Conservation (phyloP, 2,329 filamentous ascomycete species). For the Lachnellula occidentalis region DNA sequence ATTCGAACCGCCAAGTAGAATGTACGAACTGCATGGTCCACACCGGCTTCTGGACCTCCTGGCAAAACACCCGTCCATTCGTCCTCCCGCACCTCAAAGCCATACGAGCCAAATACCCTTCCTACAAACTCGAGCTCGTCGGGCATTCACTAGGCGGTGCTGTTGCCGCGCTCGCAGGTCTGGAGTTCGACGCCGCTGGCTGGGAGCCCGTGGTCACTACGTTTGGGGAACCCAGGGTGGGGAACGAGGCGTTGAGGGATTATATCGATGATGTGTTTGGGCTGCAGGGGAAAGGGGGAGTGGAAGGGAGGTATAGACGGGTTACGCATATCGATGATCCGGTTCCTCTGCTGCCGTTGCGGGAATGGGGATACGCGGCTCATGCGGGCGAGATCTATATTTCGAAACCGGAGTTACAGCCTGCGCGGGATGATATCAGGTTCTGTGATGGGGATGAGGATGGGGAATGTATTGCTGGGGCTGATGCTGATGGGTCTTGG, state of each 20-base stretch:
- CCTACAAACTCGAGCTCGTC: constrained; percentile 70
- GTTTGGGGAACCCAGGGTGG: constrained; percentile 78
- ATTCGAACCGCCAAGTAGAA: constrained; percentile 16
- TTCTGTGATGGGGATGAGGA: constrained; percentile 61
- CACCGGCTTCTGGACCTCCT: constrained; percentile 80
- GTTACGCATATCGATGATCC: constrained; percentile 83
- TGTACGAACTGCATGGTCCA: constrained; percentile 92
- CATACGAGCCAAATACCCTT: constrained; percentile 56
- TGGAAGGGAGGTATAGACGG: constrained; percentile 52
- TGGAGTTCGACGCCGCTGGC: constrained; percentile 72
- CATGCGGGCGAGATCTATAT: constrained; percentile 89
- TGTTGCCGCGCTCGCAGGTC: constrained; percentile 77
- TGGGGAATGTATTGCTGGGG: constrained; percentile 58
- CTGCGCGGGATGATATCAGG: constrained; percentile 58
- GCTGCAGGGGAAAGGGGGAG: not conserved
- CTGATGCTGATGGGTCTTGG: constrained; percentile 15
- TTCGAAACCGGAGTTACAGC: constrained; percentile 62
- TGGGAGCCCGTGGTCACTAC: constrained; percentile 78
- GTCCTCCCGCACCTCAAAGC: constrained; percentile 63
- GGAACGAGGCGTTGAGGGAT: constrained; percentile 50
- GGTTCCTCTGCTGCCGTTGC: constrained; percentile 75
- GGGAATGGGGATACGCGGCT: constrained; percentile 79
- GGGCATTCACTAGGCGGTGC: constrained; percentile 89
- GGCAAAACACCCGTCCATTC: constrained; percentile 65
- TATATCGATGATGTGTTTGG: constrained; percentile 53